These are phyloP conservation scores for Arthroderma sp. DNA, from an alignment of 2,329 filamentous ascomycete species.

Conservation along the genomic window DNA sequence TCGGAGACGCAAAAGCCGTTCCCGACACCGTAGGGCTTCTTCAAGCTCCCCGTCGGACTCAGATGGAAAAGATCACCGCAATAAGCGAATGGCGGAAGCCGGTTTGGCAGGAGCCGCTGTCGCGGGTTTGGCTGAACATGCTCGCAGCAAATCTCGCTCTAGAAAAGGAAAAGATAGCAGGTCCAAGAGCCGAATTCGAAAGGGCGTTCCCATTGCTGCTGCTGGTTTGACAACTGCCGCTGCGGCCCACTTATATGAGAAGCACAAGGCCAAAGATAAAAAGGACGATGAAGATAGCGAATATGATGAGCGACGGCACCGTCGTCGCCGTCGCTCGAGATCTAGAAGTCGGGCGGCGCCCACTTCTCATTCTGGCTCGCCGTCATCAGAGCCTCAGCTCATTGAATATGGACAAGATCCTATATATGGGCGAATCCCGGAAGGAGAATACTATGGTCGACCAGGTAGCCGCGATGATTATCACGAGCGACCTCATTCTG, in stretches of 20 bases:
- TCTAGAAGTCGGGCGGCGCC: conserved; percentile 30
- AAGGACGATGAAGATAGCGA: not conserved
- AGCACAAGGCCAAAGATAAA: conserved; percentile 42
- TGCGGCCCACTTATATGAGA: conserved; percentile 49
- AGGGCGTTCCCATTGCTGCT: conserved; percentile 47
- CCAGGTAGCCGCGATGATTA: conserved; percentile 26
- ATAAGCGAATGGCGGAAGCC: conserved; percentile 47
- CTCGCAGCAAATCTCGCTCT: conserved; percentile 44
- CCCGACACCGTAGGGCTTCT: conserved; percentile 24
- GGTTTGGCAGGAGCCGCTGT: conserved; percentile 50
- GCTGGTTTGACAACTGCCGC: conserved; percentile 49
- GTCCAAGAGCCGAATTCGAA: conserved; percentile 42
- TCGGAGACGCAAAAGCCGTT: conserved; percentile 36
- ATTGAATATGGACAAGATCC: conserved; percentile 54
- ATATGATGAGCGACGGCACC: conserved; percentile 27
- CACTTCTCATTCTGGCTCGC: conserved; percentile 26
- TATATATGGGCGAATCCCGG: conserved; percentile 42
- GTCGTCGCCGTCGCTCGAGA: conserved; percentile 32
- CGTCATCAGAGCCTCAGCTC: conserved; percentile 36
- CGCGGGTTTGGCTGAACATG: conserved; percentile 46
- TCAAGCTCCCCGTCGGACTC: conserved; percentile 19
- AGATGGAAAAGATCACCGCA: conserved; percentile 36
- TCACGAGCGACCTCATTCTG: conserved; percentile 22
- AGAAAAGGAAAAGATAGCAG: conserved; percentile 30
- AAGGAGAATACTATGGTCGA: conserved; percentile 34